Base-by-base conservation (phyloP, 352 stramenopile genomes). In the Pythium insidiosum region DNA sequence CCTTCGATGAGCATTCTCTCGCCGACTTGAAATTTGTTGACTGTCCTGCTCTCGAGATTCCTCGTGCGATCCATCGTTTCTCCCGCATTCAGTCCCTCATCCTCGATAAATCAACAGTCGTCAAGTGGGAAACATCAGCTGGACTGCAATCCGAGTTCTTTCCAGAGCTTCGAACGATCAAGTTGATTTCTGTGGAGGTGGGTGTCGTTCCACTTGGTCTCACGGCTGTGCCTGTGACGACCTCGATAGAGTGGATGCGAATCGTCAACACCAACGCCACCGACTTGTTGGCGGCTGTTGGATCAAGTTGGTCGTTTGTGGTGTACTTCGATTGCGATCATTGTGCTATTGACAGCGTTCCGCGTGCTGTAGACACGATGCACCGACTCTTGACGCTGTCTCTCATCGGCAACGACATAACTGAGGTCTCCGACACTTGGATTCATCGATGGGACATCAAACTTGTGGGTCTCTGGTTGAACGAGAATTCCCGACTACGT, bases 391-490 rank as follows among this genome's bases (percentile, higher is more conserved):
- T 38, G 23, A 31, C 30, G 7, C 31, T 55, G 1, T 55, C 47
- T 1, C 15, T 55, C 9, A 18, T 16, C 1, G 20, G 33, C 25
- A 55, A 16, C 24, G 13, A 22, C 2, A 48, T 55, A 15, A 0
- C 30, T 10, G 6, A 25, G 7, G 5, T 55, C n/a, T 40, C 35
- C 1, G 47, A 49, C 20, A 26, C 43, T 25, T 49, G 41, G 24
- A 49, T 55, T 25, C 23, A 26, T 5, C 36, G 29, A 0, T 46
- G 19, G 28, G 13, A 42, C 13, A n/a, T 42, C 6, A 3, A 22
- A 5, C 21, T 56, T 12, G 29, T 35, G 6, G 38, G 29, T 6
- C 15, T 58, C 3, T 58, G 50, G 50, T 38, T 58, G 28, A 37
- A 51, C 11, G 16, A 18, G 4, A 58, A 47, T 30, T 6, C 22